phyloP scores from a whole-genome alignment of 225 moss, liverwort and hornwort genomes.

The Marchantia paleacea region DNA sequence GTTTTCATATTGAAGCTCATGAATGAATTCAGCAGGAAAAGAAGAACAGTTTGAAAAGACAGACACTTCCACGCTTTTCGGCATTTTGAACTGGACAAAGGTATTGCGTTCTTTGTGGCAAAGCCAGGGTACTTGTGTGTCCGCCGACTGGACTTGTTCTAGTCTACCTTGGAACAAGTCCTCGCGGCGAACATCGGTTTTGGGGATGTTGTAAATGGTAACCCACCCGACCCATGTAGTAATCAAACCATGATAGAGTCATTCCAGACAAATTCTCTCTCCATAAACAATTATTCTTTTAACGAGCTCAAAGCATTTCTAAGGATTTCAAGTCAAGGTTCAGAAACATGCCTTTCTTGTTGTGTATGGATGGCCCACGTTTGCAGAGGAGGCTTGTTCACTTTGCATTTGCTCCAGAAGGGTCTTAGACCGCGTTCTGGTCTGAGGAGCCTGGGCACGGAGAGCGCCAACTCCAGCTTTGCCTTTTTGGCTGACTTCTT shows the following conservation, averaged over 20 bases:
- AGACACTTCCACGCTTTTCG: constrained; percentile 13
- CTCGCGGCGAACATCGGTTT: background rate
- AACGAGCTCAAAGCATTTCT: background rate
- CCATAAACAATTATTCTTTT: background rate
- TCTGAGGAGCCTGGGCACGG: background rate
- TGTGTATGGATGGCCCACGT: constrained; percentile 54
- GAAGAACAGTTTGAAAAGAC: constrained; percentile 18
- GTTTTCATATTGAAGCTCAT: constrained; percentile 31
- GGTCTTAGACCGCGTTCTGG: constrained; percentile 20
- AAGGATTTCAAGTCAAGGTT: constrained; percentile 11
- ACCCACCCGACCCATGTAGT: constrained; percentile 3
- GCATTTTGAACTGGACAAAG: background rate
- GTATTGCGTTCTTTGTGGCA: background rate
- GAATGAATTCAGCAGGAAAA: constrained; percentile 36
- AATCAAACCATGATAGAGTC: background rate
- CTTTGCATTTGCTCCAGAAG: constrained; percentile 65
- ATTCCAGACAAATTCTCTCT: background rate
- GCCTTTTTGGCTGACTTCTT: constrained; percentile 53
- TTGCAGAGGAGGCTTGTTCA: constrained; percentile 52
- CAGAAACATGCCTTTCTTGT: constrained; percentile 73
- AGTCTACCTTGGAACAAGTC: background rate
- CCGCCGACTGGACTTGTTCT: constrained; percentile 12
- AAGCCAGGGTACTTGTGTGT: background rate
- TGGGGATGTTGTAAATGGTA: background rate
- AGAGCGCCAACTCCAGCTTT: constrained; percentile 10